Percentiles rank a stretch among this genome's conserved stretches.
Evolutionary conservation across 2,329 filamentous ascomycete genomes (phyloP).

Genomic region (Neocatenulostroma microsporum): DNA sequence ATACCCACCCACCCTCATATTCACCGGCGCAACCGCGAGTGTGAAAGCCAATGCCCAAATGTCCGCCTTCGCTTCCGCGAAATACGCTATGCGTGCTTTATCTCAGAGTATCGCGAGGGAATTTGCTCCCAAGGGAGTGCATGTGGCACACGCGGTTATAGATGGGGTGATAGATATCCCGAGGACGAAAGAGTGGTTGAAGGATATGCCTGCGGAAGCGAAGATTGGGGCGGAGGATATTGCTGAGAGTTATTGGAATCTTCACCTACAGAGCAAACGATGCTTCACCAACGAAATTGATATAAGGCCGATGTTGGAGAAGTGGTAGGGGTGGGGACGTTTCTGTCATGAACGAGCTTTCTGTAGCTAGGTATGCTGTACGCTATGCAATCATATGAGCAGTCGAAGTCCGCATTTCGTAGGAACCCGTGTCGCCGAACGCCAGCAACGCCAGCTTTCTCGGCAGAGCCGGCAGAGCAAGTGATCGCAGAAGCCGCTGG

Average conservation of each 20-base stretch:
- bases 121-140: slow-evolving; percentile 75
- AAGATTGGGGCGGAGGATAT: slow-evolving; percentile 78
- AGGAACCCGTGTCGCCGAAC: no score
- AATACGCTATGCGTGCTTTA: slow-evolving; percentile 69
- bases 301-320: slow-evolving; percentile 72
- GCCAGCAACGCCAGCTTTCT: no score
- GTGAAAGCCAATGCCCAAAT: slow-evolving; percentile 64
- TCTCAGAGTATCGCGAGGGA: slow-evolving; percentile 70
- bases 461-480: no score
- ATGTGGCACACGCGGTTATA: slow-evolving; percentile 67
- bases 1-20: slow-evolving; percentile 70
- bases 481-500: no score
- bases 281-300: slow-evolving; percentile 78
- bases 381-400: no score
- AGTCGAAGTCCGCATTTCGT: no score
- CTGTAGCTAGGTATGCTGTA: no score
- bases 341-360: no score
- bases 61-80: slow-evolving; percentile 65
- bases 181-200: slow-evolving; percentile 54
- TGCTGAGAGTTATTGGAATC: slow-evolving; percentile 75
- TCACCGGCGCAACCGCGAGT: slow-evolving; percentile 80
- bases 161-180: slow-evolving; percentile 82
- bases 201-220: slow-evolving; percentile 49
- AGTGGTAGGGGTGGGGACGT: slow-evolving; percentile 67
- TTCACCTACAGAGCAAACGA: slow-evolving; percentile 72